Percentiles rank a stretch among this genome's conserved stretches.
Evolutionary conservation across 164 flowering plant genomes (phyloP).

Genomic region (Cinnamomum chago): DNA sequence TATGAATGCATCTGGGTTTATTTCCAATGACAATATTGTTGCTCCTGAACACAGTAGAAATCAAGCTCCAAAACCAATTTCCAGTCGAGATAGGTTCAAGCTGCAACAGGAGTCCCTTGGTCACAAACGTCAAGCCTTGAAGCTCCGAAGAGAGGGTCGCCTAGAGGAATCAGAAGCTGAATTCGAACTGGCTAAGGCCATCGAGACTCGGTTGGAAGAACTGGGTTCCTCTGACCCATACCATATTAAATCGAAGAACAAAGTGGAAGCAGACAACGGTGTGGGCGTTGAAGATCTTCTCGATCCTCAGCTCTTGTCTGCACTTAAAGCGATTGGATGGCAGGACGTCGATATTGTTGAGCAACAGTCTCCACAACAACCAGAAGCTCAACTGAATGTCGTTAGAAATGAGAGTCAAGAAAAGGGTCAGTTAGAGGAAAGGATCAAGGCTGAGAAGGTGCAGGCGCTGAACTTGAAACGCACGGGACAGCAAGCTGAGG

Average conservation of each 20-base stretch:
- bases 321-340: constrained; percentile 70
- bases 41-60: constrained; percentile 13
- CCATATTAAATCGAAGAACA: constrained; percentile 15
- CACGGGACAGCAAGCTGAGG: constrained; percentile 81
- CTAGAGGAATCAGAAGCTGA: constrained; percentile 81
- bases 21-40: constrained; percentile 18
- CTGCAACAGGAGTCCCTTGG: constrained; percentile 82
- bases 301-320: constrained; percentile 88
- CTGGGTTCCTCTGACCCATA: constrained; percentile 22
- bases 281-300: constrained; percentile 70
- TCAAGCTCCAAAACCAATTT: constrained; percentile 43
- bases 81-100: constrained; percentile 81
- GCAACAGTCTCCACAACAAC: constrained; percentile 17
- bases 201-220: constrained; percentile 75
- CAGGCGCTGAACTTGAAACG: constrained; percentile 80
- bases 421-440: constrained; percentile 54
- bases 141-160: constrained; percentile 82
- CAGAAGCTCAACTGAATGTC: constrained; percentile 27
- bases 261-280: constrained; percentile 35
- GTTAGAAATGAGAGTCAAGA: constrained; percentile 31
- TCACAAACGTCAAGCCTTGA: constrained; percentile 84
- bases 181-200: constrained; percentile 72
- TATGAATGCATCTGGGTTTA: constrained; percentile 16
- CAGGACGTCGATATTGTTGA: constrained; percentile 30
- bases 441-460: constrained; percentile 77